phyloP scores from a whole-genome alignment of 73 alveolate genomes.

The Paramecium caudatum region DNA sequence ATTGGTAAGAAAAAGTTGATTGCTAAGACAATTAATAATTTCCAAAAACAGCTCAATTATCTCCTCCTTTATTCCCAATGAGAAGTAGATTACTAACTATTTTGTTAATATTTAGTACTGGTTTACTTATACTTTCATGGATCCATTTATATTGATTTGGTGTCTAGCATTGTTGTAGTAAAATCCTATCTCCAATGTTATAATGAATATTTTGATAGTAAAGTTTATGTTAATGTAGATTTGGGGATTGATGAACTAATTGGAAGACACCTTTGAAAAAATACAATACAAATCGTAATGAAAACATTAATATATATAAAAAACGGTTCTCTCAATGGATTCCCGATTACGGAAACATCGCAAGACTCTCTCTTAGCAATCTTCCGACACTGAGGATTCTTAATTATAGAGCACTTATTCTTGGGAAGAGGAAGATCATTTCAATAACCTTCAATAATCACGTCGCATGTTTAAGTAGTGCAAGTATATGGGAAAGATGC shows the following conservation, averaged over 20 bases:
- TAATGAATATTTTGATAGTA: conserved; percentile 23
- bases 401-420: no score
- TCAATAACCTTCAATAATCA: no score
- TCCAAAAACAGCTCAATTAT: conserved; percentile 9
- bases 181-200: conserved; percentile 32
- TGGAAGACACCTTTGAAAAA: neutral
- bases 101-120: conserved; percentile 50
- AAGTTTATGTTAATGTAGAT: neutral
- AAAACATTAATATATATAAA: no score
- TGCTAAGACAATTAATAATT: neutral
- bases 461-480: no score
- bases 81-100: conserved; percentile 49
- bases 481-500: no score
- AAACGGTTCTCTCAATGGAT: no score
- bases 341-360: no score
- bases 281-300: conserved; percentile 3
- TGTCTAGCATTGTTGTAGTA: conserved; percentile 4
- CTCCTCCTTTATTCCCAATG: conserved; percentile 54
- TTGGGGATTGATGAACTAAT: neutral
- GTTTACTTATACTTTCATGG: conserved; percentile 35
- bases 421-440: no score
- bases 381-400: no score
- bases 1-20: neutral
- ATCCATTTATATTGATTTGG: conserved; percentile 12
- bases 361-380: no score